phyloP scores from a whole-genome alignment of 352 stramenopile species.

The Pseudoperonospora humuli region DNA sequence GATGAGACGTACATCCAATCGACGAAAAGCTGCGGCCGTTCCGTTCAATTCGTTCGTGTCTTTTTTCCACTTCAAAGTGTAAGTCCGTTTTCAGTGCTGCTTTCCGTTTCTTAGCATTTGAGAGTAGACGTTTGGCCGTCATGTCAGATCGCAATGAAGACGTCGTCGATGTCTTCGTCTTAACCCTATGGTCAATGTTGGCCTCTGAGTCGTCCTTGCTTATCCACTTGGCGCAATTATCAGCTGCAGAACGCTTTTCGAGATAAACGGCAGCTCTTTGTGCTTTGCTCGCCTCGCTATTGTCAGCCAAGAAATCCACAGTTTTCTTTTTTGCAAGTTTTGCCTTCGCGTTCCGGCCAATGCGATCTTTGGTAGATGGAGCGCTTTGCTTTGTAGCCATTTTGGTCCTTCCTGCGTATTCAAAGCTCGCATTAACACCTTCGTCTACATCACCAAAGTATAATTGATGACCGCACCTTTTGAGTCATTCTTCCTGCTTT shows the following conservation, averaged over 20 bases:
- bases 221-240: not conserved
- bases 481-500: not conserved
- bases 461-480: slow-evolving; percentile 4
- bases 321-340: too few species aligned
- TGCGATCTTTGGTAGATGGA: not conserved
- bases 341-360: slow-evolving; percentile 5
- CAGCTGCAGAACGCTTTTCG: slow-evolving; percentile 1
- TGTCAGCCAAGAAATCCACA: slow-evolving; percentile 1
- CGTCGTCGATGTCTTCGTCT: not conserved
- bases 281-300: not conserved
- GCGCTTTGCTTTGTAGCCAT: slow-evolving; percentile 6
- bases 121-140: slow-evolving; percentile 10
- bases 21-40: not conserved
- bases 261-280: not conserved
- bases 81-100: slow-evolving; percentile 2
- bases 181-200: not conserved
- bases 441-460: not conserved
- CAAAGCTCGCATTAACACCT: not conserved
- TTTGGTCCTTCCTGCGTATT: slow-evolving; percentile 5
- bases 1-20: slow-evolving; percentile 1
- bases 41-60: not conserved
- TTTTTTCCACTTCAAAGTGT: not conserved
- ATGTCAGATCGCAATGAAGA: not conserved
- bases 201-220: not conserved
- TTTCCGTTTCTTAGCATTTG: slow-evolving; percentile 11